A percentile compares a stretch with the other conserved stretches of the same genome.
phyloP scores from a whole-genome alignment of 306 rosid genomes.

The Begonia masoniana region DNA sequence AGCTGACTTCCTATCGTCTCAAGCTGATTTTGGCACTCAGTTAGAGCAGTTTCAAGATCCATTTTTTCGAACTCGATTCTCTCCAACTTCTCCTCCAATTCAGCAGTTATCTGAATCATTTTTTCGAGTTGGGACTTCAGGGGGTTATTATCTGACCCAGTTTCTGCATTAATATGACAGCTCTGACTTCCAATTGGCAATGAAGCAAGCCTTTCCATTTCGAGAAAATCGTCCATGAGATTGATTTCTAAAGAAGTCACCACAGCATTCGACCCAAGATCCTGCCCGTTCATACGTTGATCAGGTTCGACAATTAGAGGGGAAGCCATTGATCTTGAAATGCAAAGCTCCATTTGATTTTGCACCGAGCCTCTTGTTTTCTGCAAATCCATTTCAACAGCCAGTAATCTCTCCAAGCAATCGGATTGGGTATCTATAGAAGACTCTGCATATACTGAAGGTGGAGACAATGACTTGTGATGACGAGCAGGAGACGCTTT shows the following conservation, averaged over 20 bases:
- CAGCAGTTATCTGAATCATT: constrained; percentile 27
- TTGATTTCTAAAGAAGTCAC: constrained; percentile 45
- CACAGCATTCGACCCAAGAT: constrained; percentile 3
- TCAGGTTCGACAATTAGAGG: constrained; percentile 22
- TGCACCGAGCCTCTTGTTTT: constrained; percentile 22
- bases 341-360: constrained; percentile 26
- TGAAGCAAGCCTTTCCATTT: constrained; percentile 77
- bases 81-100: constrained; percentile 38
- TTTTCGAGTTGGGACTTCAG: constrained; percentile 30
- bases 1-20: constrained; percentile 30
- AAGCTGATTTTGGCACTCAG: constrained; percentile 30
- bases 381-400: constrained; percentile 22
- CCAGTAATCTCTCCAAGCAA: constrained; percentile 35
- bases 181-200: constrained; percentile 32
- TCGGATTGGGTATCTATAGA: constrained; percentile 49
- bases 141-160: constrained; percentile 14
- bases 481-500: constrained; percentile 26
- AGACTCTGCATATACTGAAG: constrained; percentile 39
- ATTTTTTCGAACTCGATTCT: constrained; percentile 31
- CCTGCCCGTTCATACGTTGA: constrained; percentile 23
- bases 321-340: constrained; percentile 25
- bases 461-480: constrained; percentile 26
- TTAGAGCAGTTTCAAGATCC: constrained; percentile 32
- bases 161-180: constrained; percentile 17
- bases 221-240: constrained; percentile 90